Percentiles rank a stretch among this genome's conserved stretches.
phyloP scores from a whole-genome alignment of 1,284 basidiomycete species.

The Pulveroboletus sp. region DNA sequence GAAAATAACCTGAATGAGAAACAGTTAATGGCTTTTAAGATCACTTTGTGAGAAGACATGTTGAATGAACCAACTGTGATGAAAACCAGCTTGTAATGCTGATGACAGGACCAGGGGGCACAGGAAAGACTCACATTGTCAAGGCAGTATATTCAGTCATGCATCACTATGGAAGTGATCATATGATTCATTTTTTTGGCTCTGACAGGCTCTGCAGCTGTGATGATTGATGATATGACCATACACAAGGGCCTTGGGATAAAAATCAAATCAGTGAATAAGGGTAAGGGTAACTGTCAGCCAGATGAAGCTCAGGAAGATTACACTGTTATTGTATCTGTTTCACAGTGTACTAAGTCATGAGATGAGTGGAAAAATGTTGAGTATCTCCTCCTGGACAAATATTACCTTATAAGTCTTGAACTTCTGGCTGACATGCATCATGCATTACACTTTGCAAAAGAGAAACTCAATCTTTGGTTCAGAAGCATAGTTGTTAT shows the following conservation, averaged over 20 bases:
- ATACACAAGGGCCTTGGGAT: constrained; percentile 2
- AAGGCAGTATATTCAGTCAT: background rate
- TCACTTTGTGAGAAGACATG: background rate
- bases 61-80: background rate
- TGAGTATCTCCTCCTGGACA: background rate
- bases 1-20: background rate
- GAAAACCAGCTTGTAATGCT: too few relatives aligned
- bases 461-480: constrained; percentile 2
- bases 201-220: background rate
- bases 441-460: constrained; percentile 15
- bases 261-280: background rate
- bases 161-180: background rate
- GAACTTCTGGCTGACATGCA: constrained; percentile 11
- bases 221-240: constrained; percentile 1
- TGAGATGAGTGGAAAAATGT: constrained; percentile 5
- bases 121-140: background rate
- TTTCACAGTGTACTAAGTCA: background rate
- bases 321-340: background rate
- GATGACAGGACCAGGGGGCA: constrained; percentile 6
- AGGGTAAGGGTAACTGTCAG: background rate
- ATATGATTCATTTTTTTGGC: constrained; percentile 2
- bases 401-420: background rate
- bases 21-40: background rate
- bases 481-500: constrained; percentile 8
- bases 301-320: background rate